These are phyloP conservation scores for Debaryomyces udenii DNA, from an alignment of 1,139 yeast genomes.

Conservation along the genomic window DNA sequence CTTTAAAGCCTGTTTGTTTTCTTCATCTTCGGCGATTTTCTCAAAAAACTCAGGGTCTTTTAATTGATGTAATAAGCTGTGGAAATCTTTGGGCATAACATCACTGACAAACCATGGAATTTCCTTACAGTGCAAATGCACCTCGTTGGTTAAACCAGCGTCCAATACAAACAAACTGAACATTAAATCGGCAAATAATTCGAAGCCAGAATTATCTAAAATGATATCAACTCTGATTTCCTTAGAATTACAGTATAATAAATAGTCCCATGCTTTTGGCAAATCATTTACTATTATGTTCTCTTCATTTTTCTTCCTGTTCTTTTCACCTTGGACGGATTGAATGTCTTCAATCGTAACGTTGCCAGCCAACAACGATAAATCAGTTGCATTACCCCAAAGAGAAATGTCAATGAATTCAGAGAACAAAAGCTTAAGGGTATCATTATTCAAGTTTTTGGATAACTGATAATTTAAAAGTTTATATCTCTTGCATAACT, in stretches of 20 bases:
- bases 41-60: conserved; percentile 55
- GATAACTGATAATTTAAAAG: conserved; percentile 40
- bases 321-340: conserved; percentile 88
- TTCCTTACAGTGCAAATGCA: conserved; percentile 84
- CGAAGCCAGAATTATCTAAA: conserved; percentile 94
- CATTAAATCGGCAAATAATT: conserved; percentile 84
- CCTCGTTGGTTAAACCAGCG: conserved; percentile 58
- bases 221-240: conserved; percentile 74
- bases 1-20: conserved; percentile 27
- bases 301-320: conserved; percentile 79
- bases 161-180: conserved; percentile 77
- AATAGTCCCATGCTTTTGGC: conserved; percentile 61
- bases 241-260: conserved; percentile 21
- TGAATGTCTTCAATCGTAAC: conserved; percentile 81
- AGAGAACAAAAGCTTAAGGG: conserved; percentile 58
- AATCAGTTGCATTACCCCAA: conserved; percentile 98
- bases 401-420: conserved; percentile 88
- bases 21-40: conserved; percentile 34
- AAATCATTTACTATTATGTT: conserved; percentile 82
- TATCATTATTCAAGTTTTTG: conserved; percentile 38
- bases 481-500: conserved; percentile 71
- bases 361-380: conserved; percentile 83
- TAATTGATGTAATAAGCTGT: conserved; percentile 61
- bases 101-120: conserved; percentile 99
- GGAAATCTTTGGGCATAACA: conserved; percentile 82